Evolutionary conservation across 2,329 filamentous ascomycete species (phyloP).

Genomic region (Rasamsonia emersonii): DNA sequence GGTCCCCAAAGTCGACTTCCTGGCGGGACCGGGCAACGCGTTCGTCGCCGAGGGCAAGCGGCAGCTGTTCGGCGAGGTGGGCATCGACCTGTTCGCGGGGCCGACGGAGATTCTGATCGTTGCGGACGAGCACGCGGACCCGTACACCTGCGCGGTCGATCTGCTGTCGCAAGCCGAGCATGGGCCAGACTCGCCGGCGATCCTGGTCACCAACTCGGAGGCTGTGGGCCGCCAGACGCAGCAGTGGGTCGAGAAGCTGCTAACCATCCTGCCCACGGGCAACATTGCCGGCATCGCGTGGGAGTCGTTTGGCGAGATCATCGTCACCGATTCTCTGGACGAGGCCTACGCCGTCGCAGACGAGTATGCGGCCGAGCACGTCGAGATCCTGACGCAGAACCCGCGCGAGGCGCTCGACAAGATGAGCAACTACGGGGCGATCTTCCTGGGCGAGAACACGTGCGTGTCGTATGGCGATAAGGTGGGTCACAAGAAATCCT

Average conservation of each 20-base stretch:
- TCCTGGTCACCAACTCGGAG: conserved; percentile 42
- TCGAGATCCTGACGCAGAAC: conserved; percentile 41
- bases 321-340: conserved; percentile 35
- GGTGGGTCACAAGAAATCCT: conserved; percentile 19
- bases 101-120: conserved; percentile 47
- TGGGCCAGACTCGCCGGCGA: conserved; percentile 44
- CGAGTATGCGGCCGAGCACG: conserved; percentile 43
- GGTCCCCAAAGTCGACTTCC: conserved; percentile 43
- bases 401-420: conserved; percentile 43
- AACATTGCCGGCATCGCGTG: conserved; percentile 38
- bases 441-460: conserved; percentile 46
- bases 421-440: conserved; percentile 44
- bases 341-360: conserved; percentile 40
- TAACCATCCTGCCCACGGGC: conserved; percentile 36
- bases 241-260: conserved; percentile 26
- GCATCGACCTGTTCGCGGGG: conserved; percentile 47
- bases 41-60: conserved; percentile 49
- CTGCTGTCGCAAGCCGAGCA: conserved; percentile 45
- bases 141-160: conserved; percentile 39
- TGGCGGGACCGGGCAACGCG: conserved; percentile 47
- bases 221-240: conserved; percentile 33
- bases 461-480: conserved; percentile 49
- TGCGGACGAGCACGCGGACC: conserved; percentile 40
- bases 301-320: conserved; percentile 40
- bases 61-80: conserved; percentile 46